Evolutionary conservation across 768 basidiomycete species (phyloP).

Genomic region (Boletus coccyginus): DNA sequence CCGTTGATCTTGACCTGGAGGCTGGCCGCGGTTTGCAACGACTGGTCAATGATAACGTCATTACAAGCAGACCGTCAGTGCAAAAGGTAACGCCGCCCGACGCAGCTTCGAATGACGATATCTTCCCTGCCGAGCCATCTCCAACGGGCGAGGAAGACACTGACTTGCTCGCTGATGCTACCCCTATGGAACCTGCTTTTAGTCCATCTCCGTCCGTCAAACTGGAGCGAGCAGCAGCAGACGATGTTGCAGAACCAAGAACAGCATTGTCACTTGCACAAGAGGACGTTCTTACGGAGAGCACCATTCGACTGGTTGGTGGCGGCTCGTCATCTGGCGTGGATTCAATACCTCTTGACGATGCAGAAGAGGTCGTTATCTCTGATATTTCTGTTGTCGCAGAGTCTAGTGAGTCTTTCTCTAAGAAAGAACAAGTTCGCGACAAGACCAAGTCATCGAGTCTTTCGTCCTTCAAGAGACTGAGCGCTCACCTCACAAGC

Average conservation of each 20-base stretch:
- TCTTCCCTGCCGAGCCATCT: conserved; percentile 19
- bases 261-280: conserved; percentile 4
- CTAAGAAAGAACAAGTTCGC: conserved; percentile 38
- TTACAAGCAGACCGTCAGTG: conserved; percentile 12
- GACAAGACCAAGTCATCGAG: conserved; percentile 53
- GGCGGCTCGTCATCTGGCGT: conserved; percentile 41
- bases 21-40: conserved; percentile 44
- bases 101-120: conserved; percentile 12
- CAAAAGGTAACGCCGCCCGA: conserved; percentile 10
- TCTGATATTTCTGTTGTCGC: conserved; percentile 38
- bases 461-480: conserved; percentile 54
- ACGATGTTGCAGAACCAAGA: conserved; percentile 11
- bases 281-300: conserved; percentile 30
- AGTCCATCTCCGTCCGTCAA: conserved; percentile 31
- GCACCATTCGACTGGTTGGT: conserved; percentile 60
- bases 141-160: conserved; percentile 34
- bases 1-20: conserved; percentile 36
- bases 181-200: conserved; percentile 31
- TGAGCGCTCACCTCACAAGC: conserved; percentile 41
- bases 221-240: conserved; percentile 2
- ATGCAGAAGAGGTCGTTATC: conserved; percentile 30
- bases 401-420: conserved; percentile 25
- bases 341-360: conserved; percentile 31
- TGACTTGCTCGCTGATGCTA: conserved; percentile 49
- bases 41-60: conserved; percentile 11